Evolutionary conservation across 1,284 basidiomycete species (phyloP), one percentile per base, ranked within the genome.

Genomic region (Marasmius oreades): DNA sequence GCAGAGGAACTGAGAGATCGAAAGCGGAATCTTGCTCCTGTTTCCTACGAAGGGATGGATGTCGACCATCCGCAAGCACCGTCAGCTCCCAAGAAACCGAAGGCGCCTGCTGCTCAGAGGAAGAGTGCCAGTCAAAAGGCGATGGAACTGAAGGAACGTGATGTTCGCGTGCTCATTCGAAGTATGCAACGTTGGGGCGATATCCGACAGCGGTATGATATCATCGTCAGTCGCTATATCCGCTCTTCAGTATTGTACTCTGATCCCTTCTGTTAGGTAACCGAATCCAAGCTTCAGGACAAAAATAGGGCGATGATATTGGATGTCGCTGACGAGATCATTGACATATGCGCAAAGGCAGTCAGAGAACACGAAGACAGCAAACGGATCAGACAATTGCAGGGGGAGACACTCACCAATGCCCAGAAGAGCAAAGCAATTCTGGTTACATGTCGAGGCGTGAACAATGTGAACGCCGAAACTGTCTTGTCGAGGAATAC

Each of bases 121-220:
- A 93, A 92, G 76, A 91, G 90, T 12, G 90, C 92, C 4, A 90
- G 86, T 51, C 94, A 98, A 74, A 93, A 93, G 67, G 90, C 95
- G 2, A 90, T 98, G 81, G 95, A 98, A 70, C 80, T 99, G 61
- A 98, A 95, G 73, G 95, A 98, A 70, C 88, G 96, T 48, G 97
- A 99, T 69, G 86, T 98, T 34, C 94, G 97, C 61, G 94, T 96
- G 43, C 81, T 99, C 43, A 93, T 98, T 61, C 86, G 96, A 62
- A 96, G 94, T 68, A 80, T 99, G 64, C 95, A 98, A 68, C 90
- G 95, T 57, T 99, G 96, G 95, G 97, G 97, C 28, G 96, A 99
- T 70, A 93, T 99, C 61, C 86, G 94, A 53, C 88, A 92, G 64
- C 90, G 96, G 48, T 98, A 96, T 73, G 94, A 98, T 57, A 81